Base-by-base conservation (phyloP, 257 asterid species). In the Solanum bulbocastanum region DNA sequence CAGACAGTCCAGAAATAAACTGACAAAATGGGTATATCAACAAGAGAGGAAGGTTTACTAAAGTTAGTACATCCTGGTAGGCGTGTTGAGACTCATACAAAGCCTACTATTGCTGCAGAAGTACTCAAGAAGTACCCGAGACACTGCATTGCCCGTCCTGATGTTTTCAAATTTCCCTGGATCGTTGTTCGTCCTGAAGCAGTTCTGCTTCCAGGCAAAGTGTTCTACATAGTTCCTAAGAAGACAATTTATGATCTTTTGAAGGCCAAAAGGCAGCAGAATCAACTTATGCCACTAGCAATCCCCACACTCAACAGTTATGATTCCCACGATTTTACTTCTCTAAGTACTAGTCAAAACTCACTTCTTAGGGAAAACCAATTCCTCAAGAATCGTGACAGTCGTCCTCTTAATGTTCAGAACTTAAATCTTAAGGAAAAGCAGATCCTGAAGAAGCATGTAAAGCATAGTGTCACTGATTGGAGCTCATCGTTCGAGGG, bases 71-170 rank as follows among this genome's bases (percentile, higher is more conserved):
- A 90, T 79, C 95, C 96, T 4, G 93, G 93, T 1, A 87, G 86
- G 73, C 91, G 82, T 49, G 90, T 91, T 8, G 96, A 93, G 88
- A 83, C 86, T 33, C 92, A 92, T 82, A 84, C 25, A 58, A 83
- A 92, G 84, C 97, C 98, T 14, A 68, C 93, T 88, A 86, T 91
- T 5, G 96, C 98, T 0, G 89, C 93, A 18, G 92, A 90, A 83
- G 89, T 95, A 88, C 91, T 92, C 93, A 88, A 65, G 23, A 91
- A 92, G 91, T 92, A 93, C 84, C 97, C 95, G 10, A 88, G 94
- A 30, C 93, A 94, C 87, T 93, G 96, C 78, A 72, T 96, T 32
- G 91, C 98, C 10, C 87, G 98, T 89, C 96, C 98, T 15, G 98
- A 96, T 79, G 92, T 95, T 46, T 94, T 95, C 82, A 90, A 91